These are phyloP conservation scores for Toxoplasma gondii DNA, from an alignment of 169 alveolate genomes.

Conservation along the genomic window DNA sequence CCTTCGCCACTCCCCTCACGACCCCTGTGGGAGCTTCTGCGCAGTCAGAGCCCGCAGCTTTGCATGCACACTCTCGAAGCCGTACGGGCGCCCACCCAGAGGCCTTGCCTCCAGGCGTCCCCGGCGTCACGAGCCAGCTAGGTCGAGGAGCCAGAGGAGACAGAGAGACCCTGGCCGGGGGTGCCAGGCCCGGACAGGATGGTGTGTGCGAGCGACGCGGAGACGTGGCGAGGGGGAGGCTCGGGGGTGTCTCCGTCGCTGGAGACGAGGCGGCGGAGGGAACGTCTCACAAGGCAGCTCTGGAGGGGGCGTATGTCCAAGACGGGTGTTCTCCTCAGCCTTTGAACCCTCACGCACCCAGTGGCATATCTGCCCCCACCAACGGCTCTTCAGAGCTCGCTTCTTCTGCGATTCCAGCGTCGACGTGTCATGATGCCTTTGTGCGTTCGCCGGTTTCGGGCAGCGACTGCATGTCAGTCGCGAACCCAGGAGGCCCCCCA, in stretches of 20 bases:
- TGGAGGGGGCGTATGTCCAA: neutral
- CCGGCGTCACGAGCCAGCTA: neutral
- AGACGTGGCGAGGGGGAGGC: neutral
- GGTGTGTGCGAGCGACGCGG: neutral
- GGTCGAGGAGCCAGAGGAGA: neutral
- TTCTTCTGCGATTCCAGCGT: neutral
- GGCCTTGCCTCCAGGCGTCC: no score
- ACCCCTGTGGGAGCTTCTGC: no score
- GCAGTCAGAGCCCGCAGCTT: no score
- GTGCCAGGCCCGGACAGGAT: neutral
- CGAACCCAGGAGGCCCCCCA: no score
- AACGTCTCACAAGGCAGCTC: neutral
- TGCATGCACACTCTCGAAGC: no score
- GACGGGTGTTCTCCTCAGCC: neutral
- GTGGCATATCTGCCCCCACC: no score
- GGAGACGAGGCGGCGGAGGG: neutral
- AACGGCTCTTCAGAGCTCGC: neutral
- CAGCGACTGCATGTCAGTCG: no score
- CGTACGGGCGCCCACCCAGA: neutral
- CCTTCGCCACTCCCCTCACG: no score
- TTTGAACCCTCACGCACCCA: no score
- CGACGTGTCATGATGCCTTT: neutral
- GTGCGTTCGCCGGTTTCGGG: no score
- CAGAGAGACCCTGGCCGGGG: neutral
- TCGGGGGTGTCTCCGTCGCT: neutral